A percentile compares a stretch with the other conserved stretches of the same genome.
Evolutionary conservation across 208 protist genomes (phyloP).

Genomic region (Trypanosoma rangeli): DNA sequence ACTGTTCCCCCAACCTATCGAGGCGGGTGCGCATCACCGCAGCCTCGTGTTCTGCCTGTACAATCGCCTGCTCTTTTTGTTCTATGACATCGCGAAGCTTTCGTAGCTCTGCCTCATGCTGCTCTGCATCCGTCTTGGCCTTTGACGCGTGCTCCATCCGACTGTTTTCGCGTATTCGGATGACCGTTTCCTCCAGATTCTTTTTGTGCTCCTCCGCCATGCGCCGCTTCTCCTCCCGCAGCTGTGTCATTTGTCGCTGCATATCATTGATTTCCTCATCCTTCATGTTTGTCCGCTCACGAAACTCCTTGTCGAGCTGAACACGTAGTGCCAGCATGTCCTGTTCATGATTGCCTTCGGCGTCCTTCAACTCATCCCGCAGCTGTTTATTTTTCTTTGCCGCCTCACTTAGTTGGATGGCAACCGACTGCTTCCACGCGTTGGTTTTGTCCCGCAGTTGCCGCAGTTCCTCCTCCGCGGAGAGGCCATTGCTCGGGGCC

Average conservation of each 20-base stretch:
- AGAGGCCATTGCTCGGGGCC: neutral
- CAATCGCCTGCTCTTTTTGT: constrained; percentile 37
- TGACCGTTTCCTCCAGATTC: constrained; percentile 30
- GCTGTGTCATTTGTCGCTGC: constrained; percentile 21
- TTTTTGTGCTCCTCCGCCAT: constrained; percentile 45
- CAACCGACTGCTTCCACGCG: constrained; percentile 62
- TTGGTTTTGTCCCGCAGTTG: constrained; percentile 50
- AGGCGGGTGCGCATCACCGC: constrained; percentile 23
- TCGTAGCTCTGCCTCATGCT: constrained; percentile 33
- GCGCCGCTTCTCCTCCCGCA: constrained; percentile 48
- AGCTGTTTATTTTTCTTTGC: constrained; percentile 71
- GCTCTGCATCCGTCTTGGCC: constrained; percentile 25
- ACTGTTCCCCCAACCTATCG: constrained; percentile 34
- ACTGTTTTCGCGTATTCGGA: constrained; percentile 31
- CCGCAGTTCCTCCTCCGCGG: constrained; percentile 38
- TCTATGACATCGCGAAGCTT: constrained; percentile 29
- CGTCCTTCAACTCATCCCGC: constrained; percentile 53
- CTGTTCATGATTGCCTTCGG: constrained; percentile 29
- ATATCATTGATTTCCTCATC: constrained; percentile 53
- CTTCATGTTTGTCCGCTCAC: constrained; percentile 60
- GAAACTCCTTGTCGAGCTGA: constrained; percentile 66
- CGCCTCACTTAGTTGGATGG: constrained; percentile 57
- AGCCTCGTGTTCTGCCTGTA: constrained; percentile 27
- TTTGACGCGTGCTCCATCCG: constrained; percentile 22
- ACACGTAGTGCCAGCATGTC: constrained; percentile 47